These are phyloP conservation scores for Tulasnella sp. DNA, from an alignment of 768 basidiomycete genomes.

Conservation along the genomic window DNA sequence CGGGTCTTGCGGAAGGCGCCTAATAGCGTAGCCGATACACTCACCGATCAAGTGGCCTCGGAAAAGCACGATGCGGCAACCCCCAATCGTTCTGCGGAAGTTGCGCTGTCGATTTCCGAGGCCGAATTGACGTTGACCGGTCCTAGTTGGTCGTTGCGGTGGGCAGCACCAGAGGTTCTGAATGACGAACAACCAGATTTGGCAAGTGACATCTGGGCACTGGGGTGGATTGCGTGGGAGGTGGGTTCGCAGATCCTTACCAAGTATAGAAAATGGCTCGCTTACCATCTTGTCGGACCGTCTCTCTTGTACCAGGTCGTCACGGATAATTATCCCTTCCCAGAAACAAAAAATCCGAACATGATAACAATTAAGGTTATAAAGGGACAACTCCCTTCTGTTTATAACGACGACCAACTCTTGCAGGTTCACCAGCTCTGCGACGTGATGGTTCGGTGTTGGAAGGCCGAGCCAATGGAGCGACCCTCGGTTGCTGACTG, in stretches of 20 bases:
- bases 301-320: neutral
- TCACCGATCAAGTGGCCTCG: neutral
- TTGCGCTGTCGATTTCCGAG: neutral
- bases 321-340: neutral
- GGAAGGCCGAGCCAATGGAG: neutral
- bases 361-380: neutral
- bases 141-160: neutral
- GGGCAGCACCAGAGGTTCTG: neutral
- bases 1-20: neutral
- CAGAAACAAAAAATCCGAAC: neutral
- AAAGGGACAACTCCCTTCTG: neutral
- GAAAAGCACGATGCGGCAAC: neutral
- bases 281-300: neutral
- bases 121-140: neutral
- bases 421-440: neutral
- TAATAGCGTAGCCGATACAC: neutral
- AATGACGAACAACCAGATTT: neutral
- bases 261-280: neutral
- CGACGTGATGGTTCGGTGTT: neutral
- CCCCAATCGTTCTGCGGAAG: neutral
- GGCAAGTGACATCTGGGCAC: neutral
- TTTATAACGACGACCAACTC: neutral
- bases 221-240: neutral
- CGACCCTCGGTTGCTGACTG: neutral
- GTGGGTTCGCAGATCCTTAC: neutral